Percentiles rank a stretch among this genome's conserved stretches.
These are phyloP conservation scores for Cryphonectria parasitica DNA, from an alignment of 2,329 filamentous ascomycete species.

Conservation along the genomic window DNA sequence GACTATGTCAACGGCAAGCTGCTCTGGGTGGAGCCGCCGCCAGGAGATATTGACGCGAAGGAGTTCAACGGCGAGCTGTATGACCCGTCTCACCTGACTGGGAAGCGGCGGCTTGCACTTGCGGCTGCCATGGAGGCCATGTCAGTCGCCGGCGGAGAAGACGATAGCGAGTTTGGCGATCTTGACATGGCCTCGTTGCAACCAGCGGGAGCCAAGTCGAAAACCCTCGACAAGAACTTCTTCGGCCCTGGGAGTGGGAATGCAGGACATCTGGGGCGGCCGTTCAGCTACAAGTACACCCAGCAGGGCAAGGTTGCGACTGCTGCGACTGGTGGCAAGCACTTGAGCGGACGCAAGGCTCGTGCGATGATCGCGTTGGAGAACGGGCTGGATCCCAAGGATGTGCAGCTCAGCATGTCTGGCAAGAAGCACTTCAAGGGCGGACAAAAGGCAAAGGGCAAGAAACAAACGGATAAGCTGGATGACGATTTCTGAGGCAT, in stretches of 20 bases:
- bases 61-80: conserved; percentile 92
- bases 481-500: conserved; percentile 37
- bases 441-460: conserved; percentile 63
- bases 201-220: conserved; percentile 71
- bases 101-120: conserved; percentile 74
- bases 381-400: conserved; percentile 80
- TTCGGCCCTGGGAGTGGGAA: conserved; percentile 70
- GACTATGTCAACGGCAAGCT: conserved; percentile 98
- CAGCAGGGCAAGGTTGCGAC: conserved; percentile 67
- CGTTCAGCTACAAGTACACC: conserved; percentile 89
- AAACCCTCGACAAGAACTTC: conserved; percentile 84
- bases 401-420: conserved; percentile 61
- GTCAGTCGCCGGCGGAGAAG: conserved; percentile 41
- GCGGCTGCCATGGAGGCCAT: conserved; percentile 53
- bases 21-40: conserved; percentile 87
- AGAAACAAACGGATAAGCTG: conserved; percentile 49
- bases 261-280: conserved; percentile 71
- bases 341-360: conserved; percentile 81
- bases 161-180: conserved; percentile 41
- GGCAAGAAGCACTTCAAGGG: conserved; percentile 96
- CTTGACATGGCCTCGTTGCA: conserved; percentile 55
- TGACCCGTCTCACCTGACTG: conserved; percentile 78
- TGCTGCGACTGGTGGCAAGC: conserved; percentile 50
- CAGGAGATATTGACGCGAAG: conserved; percentile 68
- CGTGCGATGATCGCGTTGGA: conserved; percentile 81